These are phyloP conservation scores for Tolypocladium ophioglossoides DNA, from an alignment of 2,329 filamentous ascomycete genomes.

Conservation along the genomic window DNA sequence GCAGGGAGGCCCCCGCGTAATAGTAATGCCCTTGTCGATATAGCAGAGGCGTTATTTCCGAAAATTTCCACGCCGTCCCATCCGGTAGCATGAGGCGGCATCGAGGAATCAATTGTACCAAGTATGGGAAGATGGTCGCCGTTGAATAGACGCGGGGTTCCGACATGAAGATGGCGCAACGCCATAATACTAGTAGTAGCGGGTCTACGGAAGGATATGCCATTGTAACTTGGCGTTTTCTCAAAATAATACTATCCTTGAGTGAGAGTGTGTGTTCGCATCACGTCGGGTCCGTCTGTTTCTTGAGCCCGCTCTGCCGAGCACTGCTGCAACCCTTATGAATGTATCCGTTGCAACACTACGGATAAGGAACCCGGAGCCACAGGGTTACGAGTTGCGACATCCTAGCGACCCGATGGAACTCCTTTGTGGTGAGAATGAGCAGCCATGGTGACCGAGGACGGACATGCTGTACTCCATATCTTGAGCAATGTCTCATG, in stretches of 20 bases:
- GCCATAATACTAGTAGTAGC: not conserved
- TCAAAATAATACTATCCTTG: not conserved
- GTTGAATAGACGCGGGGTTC: not conserved
- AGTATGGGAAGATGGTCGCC: not conserved
- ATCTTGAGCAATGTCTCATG: conserved; percentile 37
- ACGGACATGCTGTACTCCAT: conserved; percentile 15
- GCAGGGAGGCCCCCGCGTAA: not conserved
- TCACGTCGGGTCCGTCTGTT: no score
- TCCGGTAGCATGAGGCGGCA: no score
- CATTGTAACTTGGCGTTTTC: not conserved
- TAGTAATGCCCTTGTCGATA: not conserved
- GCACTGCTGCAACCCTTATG: no score
- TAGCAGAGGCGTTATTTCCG: not conserved
- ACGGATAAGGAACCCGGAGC: conserved; percentile 33
- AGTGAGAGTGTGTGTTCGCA: no score
- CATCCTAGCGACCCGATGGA: conserved; percentile 4
- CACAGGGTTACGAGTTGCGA: conserved; percentile 26
- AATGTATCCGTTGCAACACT: no score
- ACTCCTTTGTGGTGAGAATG: no score
- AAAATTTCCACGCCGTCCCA: no score
- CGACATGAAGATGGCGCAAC: not conserved
- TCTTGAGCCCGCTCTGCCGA: no score
- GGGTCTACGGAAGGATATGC: not conserved
- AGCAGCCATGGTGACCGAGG: not conserved
- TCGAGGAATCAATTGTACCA: not conserved